These are phyloP conservation scores for Mallotus repandus DNA, from an alignment of 441 rosid genomes.

Conservation along the genomic window DNA sequence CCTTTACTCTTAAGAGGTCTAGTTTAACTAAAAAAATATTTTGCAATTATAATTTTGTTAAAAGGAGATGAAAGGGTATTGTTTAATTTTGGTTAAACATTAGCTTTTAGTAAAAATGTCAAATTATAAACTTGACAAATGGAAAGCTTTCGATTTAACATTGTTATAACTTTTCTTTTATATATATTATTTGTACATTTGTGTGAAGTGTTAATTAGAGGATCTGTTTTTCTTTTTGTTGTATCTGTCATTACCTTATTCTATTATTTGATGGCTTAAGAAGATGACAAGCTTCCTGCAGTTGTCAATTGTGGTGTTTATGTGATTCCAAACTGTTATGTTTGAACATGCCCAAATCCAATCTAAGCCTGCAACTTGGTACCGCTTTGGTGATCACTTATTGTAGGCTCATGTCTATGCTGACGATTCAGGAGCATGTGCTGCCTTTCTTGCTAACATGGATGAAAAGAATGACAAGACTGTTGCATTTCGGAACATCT, in stretches of 20 bases:
- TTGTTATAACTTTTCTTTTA: not conserved
- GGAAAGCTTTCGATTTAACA: too few relatives aligned
- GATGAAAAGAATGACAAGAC: conserved; percentile 71
- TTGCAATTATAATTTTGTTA: too few relatives aligned
- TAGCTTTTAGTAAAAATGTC: too few relatives aligned
- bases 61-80: too few relatives aligned
- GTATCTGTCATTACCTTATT: not conserved
- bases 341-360: conserved; percentile 1
- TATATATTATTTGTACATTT: not conserved
- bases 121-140: too few relatives aligned
- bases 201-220: not conserved
- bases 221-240: not conserved
- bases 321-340: conserved; percentile 4
- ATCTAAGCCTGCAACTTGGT: not conserved
- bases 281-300: not conserved
- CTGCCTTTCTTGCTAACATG: conserved; percentile 78
- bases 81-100: too few relatives aligned
- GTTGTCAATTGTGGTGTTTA: not conserved
- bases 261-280: not conserved
- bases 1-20: too few relatives aligned
- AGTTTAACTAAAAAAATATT: too few relatives aligned
- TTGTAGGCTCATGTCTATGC: conserved; percentile 80
- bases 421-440: conserved; percentile 70
- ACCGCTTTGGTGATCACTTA: conserved; percentile 15
- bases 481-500: conserved; percentile 55